Base-by-base conservation (phyloP, 2,329 filamentous ascomycete genomes). In the Colletotrichum musicola region DNA sequence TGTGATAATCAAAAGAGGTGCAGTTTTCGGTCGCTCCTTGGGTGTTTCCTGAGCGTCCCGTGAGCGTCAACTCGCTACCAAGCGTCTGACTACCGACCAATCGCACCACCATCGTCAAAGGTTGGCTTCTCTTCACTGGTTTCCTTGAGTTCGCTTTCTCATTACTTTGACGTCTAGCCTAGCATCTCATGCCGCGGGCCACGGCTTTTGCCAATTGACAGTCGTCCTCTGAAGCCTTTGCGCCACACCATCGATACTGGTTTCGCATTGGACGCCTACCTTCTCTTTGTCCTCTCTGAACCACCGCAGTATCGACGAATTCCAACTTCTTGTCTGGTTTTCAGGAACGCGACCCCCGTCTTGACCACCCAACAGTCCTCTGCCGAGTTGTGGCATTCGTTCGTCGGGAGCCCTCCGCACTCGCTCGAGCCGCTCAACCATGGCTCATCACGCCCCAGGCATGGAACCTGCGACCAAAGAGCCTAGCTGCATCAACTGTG, bases 401-500 rank as follows among this genome's bases (percentile, higher is more conserved):
- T n/a, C 40, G 16, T 4, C 44, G 25, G 7, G 14, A 35, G 14
- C 25, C n/a, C 35, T 50, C 25, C 27, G 20, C 47, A 14, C 3
- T 20, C 35, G 20, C 16, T 35, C 16, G 22, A 40, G 18, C 6
- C 18, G 16, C 42, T 38, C 35, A 46, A 38, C n/a, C 35, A 69
- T 69, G 67, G 46, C 63, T 16, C 63, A 69, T 13, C 47, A 62
- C 38, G 69, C 69, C 14, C 66, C 69, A 16, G 69, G 69, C 10
- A 50, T 56, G 44, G 64, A 56, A 46, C 55, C 65, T 14, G 27
- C 66, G 13, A 62, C 56, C 38, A 69, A 69, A 57, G 69, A 71
- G 25, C 61, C 69, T 18, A 66, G 62, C 62, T 71, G 69, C 57
- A 65, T 64, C 38, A 70, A 69, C 42, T 71, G 69, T 62, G 69